A percentile compares a stretch with the other conserved stretches of the same genome.
These are phyloP conservation scores for Magnaporthiopsis poae DNA, from an alignment of 2,329 filamentous ascomycete genomes.

Conservation along the genomic window DNA sequence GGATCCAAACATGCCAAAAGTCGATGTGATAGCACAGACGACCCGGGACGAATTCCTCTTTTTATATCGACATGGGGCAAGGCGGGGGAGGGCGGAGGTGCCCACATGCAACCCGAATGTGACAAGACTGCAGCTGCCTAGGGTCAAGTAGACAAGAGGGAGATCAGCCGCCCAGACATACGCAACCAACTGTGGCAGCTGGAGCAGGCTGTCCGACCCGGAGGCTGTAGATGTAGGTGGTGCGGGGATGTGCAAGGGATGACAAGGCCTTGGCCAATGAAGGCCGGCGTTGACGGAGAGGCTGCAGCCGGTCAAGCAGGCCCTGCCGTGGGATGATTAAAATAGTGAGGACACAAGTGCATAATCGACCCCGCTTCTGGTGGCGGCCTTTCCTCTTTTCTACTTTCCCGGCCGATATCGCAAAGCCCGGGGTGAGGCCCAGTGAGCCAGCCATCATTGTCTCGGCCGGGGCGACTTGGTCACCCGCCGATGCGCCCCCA, in stretches of 20 bases:
- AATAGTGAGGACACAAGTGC: no score
- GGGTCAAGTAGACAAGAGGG: background rate
- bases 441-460: slow-evolving; percentile 14
- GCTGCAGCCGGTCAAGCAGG: background rate
- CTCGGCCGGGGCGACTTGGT: background rate
- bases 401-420: slow-evolving; percentile 10
- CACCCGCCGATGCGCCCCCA: background rate
- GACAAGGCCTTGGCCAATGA: no score
- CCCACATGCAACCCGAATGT: background rate
- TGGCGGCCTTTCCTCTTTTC: background rate
- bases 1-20: background rate
- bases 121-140: no score
- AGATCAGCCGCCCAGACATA: background rate
- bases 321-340: no score
- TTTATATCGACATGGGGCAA: background rate
- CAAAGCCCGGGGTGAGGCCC: slow-evolving; percentile 14
- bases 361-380: slow-evolving; percentile 5
- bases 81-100: background rate
- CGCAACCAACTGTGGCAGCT: background rate
- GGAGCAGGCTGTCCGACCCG: background rate
- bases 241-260: background rate
- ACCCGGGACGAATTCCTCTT: background rate
- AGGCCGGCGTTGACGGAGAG: background rate
- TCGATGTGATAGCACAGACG: background rate
- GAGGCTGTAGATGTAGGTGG: background rate